Evolutionary conservation across 2,329 filamentous ascomycete genomes (phyloP).

Genomic region (Fusarium graminum): DNA sequence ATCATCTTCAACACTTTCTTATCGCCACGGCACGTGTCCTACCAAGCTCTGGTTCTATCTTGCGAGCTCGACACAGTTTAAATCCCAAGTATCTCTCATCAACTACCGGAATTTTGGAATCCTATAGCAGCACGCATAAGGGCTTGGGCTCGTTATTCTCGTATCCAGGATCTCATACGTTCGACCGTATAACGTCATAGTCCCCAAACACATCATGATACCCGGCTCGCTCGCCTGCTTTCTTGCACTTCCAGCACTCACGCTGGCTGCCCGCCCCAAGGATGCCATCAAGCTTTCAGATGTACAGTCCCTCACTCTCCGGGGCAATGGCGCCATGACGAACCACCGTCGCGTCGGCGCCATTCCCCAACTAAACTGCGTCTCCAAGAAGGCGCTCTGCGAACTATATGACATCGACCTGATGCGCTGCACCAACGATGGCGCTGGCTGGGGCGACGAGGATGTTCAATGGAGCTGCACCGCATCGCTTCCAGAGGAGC

Average conservation of each 20-base stretch:
- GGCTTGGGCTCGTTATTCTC: constrained; percentile 18
- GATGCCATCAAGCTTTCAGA: constrained; percentile 69
- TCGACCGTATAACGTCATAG: constrained; percentile 11
- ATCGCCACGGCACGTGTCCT: constrained; percentile 33
- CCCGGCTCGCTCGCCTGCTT: constrained; percentile 39
- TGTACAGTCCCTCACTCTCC: constrained; percentile 84
- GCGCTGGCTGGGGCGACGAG: constrained; percentile 80
- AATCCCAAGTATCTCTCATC: neutral
- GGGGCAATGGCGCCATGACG: constrained; percentile 72
- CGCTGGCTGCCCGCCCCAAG: constrained; percentile 53
- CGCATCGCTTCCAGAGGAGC: constrained; percentile 69
- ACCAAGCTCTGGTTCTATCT: neutral
- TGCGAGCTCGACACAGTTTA: neutral
- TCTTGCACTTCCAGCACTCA: constrained; percentile 47
- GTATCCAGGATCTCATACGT: neutral
- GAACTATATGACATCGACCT: constrained; percentile 79
- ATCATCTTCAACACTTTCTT: constrained; percentile 14
- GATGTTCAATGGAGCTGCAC: constrained; percentile 94
- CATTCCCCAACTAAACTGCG: constrained; percentile 83
- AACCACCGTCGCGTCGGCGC: constrained; percentile 80
- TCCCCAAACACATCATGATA: constrained; percentile 48
- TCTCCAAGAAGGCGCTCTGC: constrained; percentile 74
- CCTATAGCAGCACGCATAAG: constrained; percentile 1
- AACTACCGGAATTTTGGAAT: neutral
- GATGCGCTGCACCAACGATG: constrained; percentile 92